Base-by-base conservation (phyloP, 75 land plant species). In the Larix kaempferi region DNA sequence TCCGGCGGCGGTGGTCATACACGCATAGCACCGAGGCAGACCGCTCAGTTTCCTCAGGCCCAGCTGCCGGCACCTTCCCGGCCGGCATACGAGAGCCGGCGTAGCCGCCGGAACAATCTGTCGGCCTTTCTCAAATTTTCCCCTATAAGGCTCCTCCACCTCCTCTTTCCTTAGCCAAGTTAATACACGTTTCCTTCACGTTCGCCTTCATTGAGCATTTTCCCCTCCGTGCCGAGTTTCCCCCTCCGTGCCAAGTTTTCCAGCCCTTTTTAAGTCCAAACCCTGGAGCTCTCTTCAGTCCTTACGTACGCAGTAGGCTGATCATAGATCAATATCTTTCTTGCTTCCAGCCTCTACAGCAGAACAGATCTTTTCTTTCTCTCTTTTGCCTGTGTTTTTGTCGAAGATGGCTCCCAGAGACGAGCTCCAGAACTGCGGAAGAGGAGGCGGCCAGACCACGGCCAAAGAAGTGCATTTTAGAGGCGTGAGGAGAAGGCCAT, bases 401-500 rank as follows among this genome's bases (percentile, higher is more conserved):
- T 5, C 6, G 2, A 6, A 41, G 23, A 69, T 69, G 73, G 73
- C 73, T 37, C 52, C 73, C 4, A 69, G 73, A 39, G 73, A 69
- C 0, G 73, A 69, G 37, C 71, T 66, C 1, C 71, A 66, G 71
- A 66, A 19, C 73, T 41, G 52, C 4, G 60, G 60, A 58, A n/a
- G 60, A 58, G 60, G 60, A 58, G 60, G n/a, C 19, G 60, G 22
- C 5, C 49, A 13, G 54, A 41, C 39, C 22, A 23, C 73, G 54
- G 73, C 73, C 1, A 69, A 69, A 41, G 73, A 69, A 23, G 73
- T 69, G 73, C 73, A 69, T 69, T 77, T 77, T 56, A 59, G 82
- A 79, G 82, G 82, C 2, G 82, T 80, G 26, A 79, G 82, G 82
- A 21, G 66, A 17, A 79, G 82, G 82, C 82, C 82, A 3, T 80